Evolutionary conservation across 148 eudicot genomes (phyloP), one percentile per base, ranked within the genome.

Genomic region (Tetragonia tetragonoides): DNA sequence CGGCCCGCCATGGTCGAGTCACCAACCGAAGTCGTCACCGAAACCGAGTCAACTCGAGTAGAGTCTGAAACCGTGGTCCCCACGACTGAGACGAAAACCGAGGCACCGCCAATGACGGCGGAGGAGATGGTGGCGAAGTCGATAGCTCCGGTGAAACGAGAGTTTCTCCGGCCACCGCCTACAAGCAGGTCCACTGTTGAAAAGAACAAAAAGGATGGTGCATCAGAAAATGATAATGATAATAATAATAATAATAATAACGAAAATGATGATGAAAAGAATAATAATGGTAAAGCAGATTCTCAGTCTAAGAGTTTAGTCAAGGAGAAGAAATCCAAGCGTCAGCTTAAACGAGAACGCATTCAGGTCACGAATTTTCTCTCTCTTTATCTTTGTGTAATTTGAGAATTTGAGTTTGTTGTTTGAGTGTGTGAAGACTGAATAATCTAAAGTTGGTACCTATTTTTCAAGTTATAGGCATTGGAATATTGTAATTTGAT

Each of bases 291-390:
- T 6, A 80, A 76, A 41, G 21, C 82, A 3, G 86, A 86, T 44
- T 79, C 91, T 46, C 76, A 89, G 59, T 62, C 87, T 21, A 75
- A 46, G 15, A 75, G 75, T 46, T 24, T 88, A 41, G 81, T 81
- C 4, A 86, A 87, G 87, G 97, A 93, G 83, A 93, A 95, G 84
- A 95, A 95, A 68, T 95, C 99, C 28, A 95, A 95, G 81, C 90
- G 97, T 69, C 97, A 91, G 68, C 87, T 88, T 15, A 95, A 93
- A 75, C 88, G 97, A 47, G 99, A 95, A 73, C 96, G 97, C 66
- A 89, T 46, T 12, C 87, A 87, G 93, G 97, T 91, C 20, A 34
- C 28, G 5, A 15, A 59, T 51, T 81, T 28, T 34, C 28, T 80
- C 46, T 51, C 44, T 14, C 76, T 28, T 14, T 37, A 1, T 15